Conservation (phyloP, 352 stramenopile genomes). For the Stramenopiles sp. region DNA sequence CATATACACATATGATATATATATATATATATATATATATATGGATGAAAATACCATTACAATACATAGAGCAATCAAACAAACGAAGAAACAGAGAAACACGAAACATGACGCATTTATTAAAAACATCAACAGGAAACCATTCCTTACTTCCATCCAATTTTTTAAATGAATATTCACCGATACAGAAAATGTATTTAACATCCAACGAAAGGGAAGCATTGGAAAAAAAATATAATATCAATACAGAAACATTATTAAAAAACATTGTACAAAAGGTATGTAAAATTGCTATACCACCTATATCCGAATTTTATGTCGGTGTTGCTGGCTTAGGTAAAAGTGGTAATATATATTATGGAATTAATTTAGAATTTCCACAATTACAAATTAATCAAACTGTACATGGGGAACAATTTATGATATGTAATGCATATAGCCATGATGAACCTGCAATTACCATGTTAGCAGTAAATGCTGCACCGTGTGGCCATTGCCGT, state of each 20-base stretch:
- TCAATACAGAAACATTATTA: neutral
- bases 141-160: neutral
- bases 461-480: neutral
- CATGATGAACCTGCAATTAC: neutral
- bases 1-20: no score
- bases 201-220: neutral
- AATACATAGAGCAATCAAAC: no score
- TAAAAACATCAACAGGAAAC: neutral
- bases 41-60: no score
- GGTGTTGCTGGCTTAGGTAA: neutral
- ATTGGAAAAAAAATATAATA: conserved; percentile 2
- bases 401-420: neutral
- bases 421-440: neutral
- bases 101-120: neutral
- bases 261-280: neutral
- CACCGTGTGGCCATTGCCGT: neutral
- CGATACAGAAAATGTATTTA: neutral
- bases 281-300: neutral
- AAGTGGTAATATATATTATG: conserved; percentile 6
- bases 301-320: neutral
- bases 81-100: no score
- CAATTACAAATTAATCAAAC: neutral
- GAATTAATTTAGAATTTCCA: neutral
- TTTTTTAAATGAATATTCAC: neutral
- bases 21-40: no score